Evolutionary conservation across 306 rosid genomes (phyloP).

Genomic region (Cotoneaster glaucophyllus): DNA sequence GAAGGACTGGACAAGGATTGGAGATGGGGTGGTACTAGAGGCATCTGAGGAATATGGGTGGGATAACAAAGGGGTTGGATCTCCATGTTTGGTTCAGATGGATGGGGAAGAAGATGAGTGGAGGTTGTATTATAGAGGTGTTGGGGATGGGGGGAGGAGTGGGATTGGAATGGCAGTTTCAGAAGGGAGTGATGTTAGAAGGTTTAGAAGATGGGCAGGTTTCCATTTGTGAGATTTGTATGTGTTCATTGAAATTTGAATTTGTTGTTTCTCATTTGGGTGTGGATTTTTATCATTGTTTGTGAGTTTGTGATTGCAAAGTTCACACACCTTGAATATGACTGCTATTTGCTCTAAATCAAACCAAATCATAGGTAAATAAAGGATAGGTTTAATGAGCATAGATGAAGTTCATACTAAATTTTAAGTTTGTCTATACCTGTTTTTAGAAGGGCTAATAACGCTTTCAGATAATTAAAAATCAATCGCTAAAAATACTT

Average conservation of each 20-base stretch:
- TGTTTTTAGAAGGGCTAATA: too few relatives aligned
- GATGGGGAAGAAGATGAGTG: conserved; percentile 50
- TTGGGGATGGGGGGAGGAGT: conserved; percentile 46
- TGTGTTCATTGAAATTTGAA: conserved; percentile 5
- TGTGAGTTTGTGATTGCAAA: background rate
- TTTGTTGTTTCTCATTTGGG: background rate
- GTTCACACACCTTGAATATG: background rate
- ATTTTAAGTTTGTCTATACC: too few relatives aligned
- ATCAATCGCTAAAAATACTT: too few relatives aligned
- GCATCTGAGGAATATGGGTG: conserved; percentile 44
- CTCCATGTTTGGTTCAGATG: conserved; percentile 66
- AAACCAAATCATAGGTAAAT: background rate
- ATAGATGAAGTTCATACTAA: background rate
- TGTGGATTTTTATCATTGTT: too few relatives aligned
- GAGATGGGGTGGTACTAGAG: conserved; percentile 31
- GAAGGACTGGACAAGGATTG: conserved; percentile 54
- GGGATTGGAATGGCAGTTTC: conserved; percentile 77
- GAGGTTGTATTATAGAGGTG: conserved; percentile 71
- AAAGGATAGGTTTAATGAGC: too few relatives aligned
- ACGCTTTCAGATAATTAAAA: too few relatives aligned
- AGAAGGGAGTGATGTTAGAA: conserved; percentile 31
- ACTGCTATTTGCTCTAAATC: background rate
- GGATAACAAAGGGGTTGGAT: conserved; percentile 61
- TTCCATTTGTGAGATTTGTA: conserved; percentile 36
- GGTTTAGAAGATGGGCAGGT: conserved; percentile 57